phyloP scores from a whole-genome alignment of 306 rosid genomes.

The Vigna nakashimae region DNA sequence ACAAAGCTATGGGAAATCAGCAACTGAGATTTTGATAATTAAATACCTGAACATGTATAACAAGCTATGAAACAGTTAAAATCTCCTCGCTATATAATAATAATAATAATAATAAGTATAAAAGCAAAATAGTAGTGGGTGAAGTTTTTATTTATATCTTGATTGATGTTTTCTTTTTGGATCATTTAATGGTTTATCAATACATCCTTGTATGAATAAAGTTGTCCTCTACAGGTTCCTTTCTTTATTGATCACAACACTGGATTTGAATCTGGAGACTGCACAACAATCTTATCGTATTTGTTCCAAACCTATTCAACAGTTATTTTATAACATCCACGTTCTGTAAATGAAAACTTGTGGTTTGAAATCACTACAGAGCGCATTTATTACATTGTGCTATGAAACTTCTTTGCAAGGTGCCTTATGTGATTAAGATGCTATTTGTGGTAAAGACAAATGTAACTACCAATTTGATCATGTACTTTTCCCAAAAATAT shows the following conservation, averaged over 20 bases:
- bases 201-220: slow-evolving; percentile 32
- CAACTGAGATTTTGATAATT: not conserved
- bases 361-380: slow-evolving; percentile 9
- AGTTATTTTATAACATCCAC: slow-evolving; percentile 37
- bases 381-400: slow-evolving; percentile 18
- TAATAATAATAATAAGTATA: too few relatives aligned
- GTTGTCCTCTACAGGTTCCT: slow-evolving; percentile 67
- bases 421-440: too few relatives aligned
- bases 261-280: slow-evolving; percentile 71
- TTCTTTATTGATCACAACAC: slow-evolving; percentile 79
- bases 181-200: slow-evolving; percentile 14
- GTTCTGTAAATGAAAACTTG: slow-evolving; percentile 16
- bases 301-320: slow-evolving; percentile 76
- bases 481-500: too few relatives aligned
- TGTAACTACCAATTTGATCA: too few relatives aligned
- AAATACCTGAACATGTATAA: not conserved
- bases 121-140: not conserved
- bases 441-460: not conserved
- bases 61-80: slow-evolving; percentile 1
- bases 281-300: slow-evolving; percentile 69
- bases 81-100: not conserved
- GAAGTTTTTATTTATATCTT: not conserved
- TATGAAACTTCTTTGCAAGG: not conserved
- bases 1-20: not conserved
- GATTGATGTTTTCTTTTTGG: not conserved